A percentile compares a stretch with the other conserved stretches of the same genome.
Evolutionary conservation across 2,329 filamentous ascomycete genomes (phyloP).

Genomic region (Calycina herbarum): DNA sequence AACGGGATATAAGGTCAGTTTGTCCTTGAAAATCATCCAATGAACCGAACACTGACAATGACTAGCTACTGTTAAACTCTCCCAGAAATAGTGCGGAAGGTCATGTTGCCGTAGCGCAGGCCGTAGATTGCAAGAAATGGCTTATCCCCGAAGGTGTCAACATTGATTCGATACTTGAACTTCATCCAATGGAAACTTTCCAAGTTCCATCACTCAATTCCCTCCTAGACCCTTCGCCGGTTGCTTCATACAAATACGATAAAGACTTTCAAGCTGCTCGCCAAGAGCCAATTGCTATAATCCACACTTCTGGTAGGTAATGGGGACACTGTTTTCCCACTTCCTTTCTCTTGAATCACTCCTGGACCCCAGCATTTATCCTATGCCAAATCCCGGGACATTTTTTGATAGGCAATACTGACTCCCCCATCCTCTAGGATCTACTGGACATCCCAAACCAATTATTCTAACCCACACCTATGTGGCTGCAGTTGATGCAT

Average conservation of each 20-base stretch:
- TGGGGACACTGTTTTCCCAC: no score
- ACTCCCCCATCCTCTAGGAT: conserved; percentile 42
- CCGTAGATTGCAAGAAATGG: neutral
- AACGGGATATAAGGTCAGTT: conserved; percentile 14
- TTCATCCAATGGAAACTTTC: no score
- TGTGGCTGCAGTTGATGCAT: conserved; percentile 35
- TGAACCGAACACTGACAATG: neutral
- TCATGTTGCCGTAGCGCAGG: conserved; percentile 5
- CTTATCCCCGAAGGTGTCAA: conserved; percentile 1
- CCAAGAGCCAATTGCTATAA: conserved; percentile 30
- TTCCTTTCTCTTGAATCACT: no score
- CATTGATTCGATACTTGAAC: neutral
- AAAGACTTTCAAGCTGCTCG: neutral
- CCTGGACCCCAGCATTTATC: no score
- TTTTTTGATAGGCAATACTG: no score
- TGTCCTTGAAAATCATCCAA: neutral
- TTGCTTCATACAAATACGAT: conserved; percentile 1
- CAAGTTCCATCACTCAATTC: no score
- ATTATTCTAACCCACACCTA: conserved; percentile 38
- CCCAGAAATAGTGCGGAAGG: conserved; percentile 11
- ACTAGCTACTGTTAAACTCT: conserved; percentile 13
- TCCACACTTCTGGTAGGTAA: neutral
- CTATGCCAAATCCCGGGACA: no score
- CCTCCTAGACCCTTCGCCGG: conserved; percentile 2
- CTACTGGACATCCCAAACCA: conserved; percentile 45